Conservation (phyloP, 441 rosid genomes). For the Gossypium davidsonii region DNA sequence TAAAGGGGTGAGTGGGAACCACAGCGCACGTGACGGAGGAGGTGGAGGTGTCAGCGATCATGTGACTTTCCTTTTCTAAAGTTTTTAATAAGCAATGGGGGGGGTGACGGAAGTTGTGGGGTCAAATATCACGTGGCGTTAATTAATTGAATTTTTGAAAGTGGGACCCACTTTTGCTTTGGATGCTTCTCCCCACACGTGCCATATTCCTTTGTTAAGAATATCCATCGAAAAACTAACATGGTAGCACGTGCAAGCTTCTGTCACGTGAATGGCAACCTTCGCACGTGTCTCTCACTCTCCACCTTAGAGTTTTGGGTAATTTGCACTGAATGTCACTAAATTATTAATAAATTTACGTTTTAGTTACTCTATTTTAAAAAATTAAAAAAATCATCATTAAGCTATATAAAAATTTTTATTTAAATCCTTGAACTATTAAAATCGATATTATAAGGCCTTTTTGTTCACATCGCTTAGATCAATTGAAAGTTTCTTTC, state of each 20-base stretch:
- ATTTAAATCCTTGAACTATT: too few relatives aligned
- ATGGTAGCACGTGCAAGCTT: constrained; percentile 33
- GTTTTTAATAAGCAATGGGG: not conserved
- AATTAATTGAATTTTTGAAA: constrained; percentile 9
- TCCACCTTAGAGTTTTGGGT: not conserved
- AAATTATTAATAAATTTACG: too few relatives aligned
- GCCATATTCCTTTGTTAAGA: constrained; percentile 1
- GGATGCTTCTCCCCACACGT: constrained; percentile 12
- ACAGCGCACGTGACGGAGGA: constrained; percentile 50
- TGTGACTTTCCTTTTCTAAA: constrained; percentile 31
- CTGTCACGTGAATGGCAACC: constrained; percentile 14
- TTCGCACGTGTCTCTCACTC: constrained; percentile 12
- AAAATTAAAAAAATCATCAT: too few relatives aligned
- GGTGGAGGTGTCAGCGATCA: constrained; percentile 49
- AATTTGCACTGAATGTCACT: too few relatives aligned
- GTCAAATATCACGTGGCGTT: constrained; percentile 35
- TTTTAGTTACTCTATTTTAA: too few relatives aligned
- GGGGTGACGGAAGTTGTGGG: not conserved
- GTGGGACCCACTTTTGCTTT: constrained; percentile 17
- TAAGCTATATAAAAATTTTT: too few relatives aligned
- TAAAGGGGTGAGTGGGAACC: constrained; percentile 21
- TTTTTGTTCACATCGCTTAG: too few relatives aligned
- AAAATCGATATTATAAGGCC: too few relatives aligned
- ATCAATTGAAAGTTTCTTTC: too few relatives aligned
- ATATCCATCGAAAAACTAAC: constrained; percentile 9